Evolutionary conservation across 306 rosid genomes (phyloP).

Genomic region (Hylodesmum podocarpum): DNA sequence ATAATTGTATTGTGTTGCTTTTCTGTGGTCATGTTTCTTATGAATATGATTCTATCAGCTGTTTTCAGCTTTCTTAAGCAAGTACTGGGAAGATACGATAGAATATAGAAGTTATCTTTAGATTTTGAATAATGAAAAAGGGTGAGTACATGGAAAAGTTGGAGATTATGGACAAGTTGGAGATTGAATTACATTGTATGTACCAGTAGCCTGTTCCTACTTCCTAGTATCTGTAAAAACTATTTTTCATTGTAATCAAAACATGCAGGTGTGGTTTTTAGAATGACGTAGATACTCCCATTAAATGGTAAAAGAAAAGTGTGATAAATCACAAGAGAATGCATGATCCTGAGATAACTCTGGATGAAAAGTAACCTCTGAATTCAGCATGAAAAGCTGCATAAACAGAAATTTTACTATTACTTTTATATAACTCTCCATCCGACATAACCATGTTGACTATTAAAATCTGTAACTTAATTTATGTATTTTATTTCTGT

Average conservation of each 20-base stretch:
- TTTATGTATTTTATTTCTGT: background rate
- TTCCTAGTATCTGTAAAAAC: background rate
- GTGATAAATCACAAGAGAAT: background rate
- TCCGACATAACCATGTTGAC: background rate
- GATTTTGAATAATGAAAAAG: background rate
- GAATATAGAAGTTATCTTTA: background rate
- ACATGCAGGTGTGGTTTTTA: background rate
- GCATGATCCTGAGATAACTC: background rate
- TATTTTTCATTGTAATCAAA: background rate
- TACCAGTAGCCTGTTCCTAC: background rate
- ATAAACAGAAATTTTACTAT: background rate
- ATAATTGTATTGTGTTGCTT: background rate
- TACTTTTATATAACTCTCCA: background rate
- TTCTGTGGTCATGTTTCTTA: slow-evolving; percentile 14
- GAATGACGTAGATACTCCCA: background rate
- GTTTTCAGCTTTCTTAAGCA: background rate
- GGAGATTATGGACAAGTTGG: background rate
- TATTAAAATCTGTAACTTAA: slow-evolving; percentile 21
- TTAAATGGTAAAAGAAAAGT: slow-evolving; percentile 11
- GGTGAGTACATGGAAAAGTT: background rate
- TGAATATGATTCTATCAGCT: background rate
- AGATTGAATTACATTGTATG: slow-evolving; percentile 3
- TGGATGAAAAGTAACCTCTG: background rate
- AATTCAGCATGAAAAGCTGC: background rate
- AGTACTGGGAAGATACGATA: background rate